Percentiles rank a stretch among this genome's conserved stretches.
Evolutionary conservation across 371 early-diverging fungal species (phyloP).

Genomic region (Rhizopus delemar): DNA sequence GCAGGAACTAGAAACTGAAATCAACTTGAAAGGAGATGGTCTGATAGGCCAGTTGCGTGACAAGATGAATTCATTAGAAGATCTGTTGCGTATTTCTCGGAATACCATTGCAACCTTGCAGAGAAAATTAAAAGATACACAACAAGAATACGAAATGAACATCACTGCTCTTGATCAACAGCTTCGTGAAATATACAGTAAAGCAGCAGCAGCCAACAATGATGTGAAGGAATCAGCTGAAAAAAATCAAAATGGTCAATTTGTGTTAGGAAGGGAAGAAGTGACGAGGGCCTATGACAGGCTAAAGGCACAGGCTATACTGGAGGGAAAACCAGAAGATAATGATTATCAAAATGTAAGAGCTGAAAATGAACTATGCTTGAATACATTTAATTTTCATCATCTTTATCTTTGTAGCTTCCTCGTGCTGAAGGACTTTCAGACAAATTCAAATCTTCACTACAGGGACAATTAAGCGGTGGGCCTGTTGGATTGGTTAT

Average conservation of each 20-base stretch:
- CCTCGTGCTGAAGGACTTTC: constrained; percentile 51
- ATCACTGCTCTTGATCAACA: constrained; percentile 71
- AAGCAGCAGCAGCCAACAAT: constrained; percentile 59
- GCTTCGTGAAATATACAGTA: constrained; percentile 64
- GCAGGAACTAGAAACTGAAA: constrained; percentile 74
- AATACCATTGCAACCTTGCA: constrained; percentile 80
- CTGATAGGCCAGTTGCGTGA: constrained; percentile 74
- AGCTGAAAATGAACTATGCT: background rate
- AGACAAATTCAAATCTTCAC: constrained; percentile 39
- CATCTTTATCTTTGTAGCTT: constrained; percentile 8
- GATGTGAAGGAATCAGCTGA: constrained; percentile 28
- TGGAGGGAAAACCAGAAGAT: constrained; percentile 41
- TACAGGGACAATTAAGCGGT: constrained; percentile 37
- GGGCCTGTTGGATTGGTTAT: constrained; percentile 42
- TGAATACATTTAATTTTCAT: background rate
- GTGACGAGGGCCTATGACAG: constrained; percentile 44
- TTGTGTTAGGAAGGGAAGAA: constrained; percentile 32
- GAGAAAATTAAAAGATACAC: constrained; percentile 66
- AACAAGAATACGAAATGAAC: constrained; percentile 67
- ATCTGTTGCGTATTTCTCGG: constrained; percentile 76
- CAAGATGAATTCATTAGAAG: constrained; percentile 76
- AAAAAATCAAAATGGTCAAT: constrained; percentile 34
- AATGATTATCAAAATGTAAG: constrained; percentile 17
- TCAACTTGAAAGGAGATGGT: constrained; percentile 71
- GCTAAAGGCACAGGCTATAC: constrained; percentile 45